Evolutionary conservation across 2,329 filamentous ascomycete species (phyloP).

Genomic region (Plenodomus tracheiphilus): DNA sequence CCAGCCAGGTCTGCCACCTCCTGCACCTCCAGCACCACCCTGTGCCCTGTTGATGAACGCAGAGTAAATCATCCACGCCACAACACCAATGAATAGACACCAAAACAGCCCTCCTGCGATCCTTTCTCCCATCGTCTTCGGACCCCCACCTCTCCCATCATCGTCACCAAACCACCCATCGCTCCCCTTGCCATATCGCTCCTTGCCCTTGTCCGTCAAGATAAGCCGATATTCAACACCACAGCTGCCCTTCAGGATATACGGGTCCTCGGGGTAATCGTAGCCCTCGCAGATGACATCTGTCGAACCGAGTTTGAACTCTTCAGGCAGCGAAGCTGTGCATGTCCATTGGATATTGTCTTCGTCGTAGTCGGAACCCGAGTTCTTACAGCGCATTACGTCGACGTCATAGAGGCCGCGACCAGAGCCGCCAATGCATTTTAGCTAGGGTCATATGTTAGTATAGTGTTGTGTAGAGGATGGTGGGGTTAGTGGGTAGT

Average conservation of each 20-base stretch:
- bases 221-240: slow-evolving; percentile 85
- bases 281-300: slow-evolving; percentile 96
- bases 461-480: neutral
- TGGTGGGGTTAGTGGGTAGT: neutral
- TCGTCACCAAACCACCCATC: slow-evolving; percentile 42
- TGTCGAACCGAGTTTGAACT: slow-evolving; percentile 77
- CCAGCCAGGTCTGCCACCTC: slow-evolving; percentile 37
- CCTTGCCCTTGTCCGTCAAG: slow-evolving; percentile 76
- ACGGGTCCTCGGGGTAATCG: slow-evolving; percentile 72
- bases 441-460: slow-evolving; percentile 56
- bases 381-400: slow-evolving; percentile 86
- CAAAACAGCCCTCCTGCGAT: slow-evolving; percentile 58
- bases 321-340: slow-evolving; percentile 63
- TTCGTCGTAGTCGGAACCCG: slow-evolving; percentile 76
- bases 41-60: slow-evolving; percentile 48
- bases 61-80: slow-evolving; percentile 65
- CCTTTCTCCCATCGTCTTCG: slow-evolving; percentile 33
- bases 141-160: slow-evolving; percentile 47
- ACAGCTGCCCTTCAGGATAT: slow-evolving; percentile 89
- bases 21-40: slow-evolving; percentile 25
- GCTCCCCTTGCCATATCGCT: slow-evolving; percentile 64
- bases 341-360: slow-evolving; percentile 94
- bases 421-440: slow-evolving; percentile 69
- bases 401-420: slow-evolving; percentile 71
- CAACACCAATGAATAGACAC: slow-evolving; percentile 63